These are phyloP conservation scores for Pyricularia pennisetigena DNA, from an alignment of 2,329 filamentous ascomycete genomes.

Conservation along the genomic window DNA sequence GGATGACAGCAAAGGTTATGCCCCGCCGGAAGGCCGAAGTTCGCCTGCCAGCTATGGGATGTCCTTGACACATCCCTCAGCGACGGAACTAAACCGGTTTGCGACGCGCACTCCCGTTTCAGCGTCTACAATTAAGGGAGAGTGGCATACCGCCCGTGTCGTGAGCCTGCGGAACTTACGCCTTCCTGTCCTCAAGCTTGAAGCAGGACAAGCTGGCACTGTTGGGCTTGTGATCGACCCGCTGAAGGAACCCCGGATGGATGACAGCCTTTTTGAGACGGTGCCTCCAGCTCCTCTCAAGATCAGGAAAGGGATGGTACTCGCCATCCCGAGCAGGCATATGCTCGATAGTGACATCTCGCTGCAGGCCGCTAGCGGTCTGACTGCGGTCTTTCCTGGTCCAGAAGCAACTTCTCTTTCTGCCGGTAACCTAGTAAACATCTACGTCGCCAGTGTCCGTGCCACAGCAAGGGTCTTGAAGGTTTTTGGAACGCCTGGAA, in stretches of 20 bases:
- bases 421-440: constrained; percentile 61
- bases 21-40: constrained; percentile 32
- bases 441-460: constrained; percentile 81
- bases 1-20: constrained; percentile 28
- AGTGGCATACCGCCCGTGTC: constrained; percentile 75
- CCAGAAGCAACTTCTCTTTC: constrained; percentile 52
- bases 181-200: constrained; percentile 66
- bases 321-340: constrained; percentile 52
- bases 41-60: constrained; percentile 37
- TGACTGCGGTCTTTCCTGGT: constrained; percentile 52
- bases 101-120: constrained; percentile 43
- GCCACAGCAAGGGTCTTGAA: constrained; percentile 66
- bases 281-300: constrained; percentile 25
- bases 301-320: constrained; percentile 73
- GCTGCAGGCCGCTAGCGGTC: constrained; percentile 55
- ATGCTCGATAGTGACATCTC: constrained; percentile 46
- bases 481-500: constrained; percentile 24
- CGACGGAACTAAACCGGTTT: constrained; percentile 40
- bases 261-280: not conserved
- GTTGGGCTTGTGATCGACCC: constrained; percentile 63
- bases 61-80: constrained; percentile 42
- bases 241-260: not conserved
- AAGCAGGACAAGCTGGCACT: constrained; percentile 79
- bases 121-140: constrained; percentile 43
- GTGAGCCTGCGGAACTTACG: constrained; percentile 83